Conservation (phyloP, 1,284 basidiomycete genomes). For the Sanguinoderma infundibulare region DNA sequence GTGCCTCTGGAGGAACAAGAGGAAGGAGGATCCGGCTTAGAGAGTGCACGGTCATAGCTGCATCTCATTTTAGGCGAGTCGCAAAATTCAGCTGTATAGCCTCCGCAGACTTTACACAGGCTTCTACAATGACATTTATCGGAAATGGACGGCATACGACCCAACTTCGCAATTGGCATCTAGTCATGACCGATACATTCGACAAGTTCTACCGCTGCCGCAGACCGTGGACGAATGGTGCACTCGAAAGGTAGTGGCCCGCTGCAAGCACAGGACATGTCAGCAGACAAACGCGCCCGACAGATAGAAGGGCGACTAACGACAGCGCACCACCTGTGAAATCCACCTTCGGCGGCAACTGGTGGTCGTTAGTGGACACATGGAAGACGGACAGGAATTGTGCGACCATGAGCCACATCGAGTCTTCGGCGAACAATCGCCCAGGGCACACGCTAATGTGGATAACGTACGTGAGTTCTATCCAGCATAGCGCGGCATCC, state of each 20-base stretch:
- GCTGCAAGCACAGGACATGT: background rate
- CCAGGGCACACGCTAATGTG: constrained; percentile 12
- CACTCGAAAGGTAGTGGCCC: constrained; percentile 10
- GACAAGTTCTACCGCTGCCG: constrained; percentile 8
- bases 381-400: constrained; percentile 13
- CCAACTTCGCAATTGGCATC: too few relatives aligned
- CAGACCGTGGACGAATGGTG: constrained; percentile 10
- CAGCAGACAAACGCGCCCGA: background rate
- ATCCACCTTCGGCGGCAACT: constrained; percentile 4
- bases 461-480: too few relatives aligned
- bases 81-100: too few relatives aligned
- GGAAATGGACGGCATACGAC: too few relatives aligned
- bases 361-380: background rate
- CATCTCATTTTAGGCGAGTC: too few relatives aligned
- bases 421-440: constrained; percentile 13
- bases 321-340: constrained; percentile 8
- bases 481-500: too few relatives aligned
- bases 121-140: too few relatives aligned
- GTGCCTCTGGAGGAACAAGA: background rate
- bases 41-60: too few relatives aligned
- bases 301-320: too few relatives aligned
- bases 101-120: too few relatives aligned
- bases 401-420: constrained; percentile 14
- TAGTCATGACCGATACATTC: too few relatives aligned
- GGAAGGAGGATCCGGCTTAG: too few relatives aligned